phyloP scores from a whole-genome alignment of 179 eudicot genomes.

The Silene coronaria region DNA sequence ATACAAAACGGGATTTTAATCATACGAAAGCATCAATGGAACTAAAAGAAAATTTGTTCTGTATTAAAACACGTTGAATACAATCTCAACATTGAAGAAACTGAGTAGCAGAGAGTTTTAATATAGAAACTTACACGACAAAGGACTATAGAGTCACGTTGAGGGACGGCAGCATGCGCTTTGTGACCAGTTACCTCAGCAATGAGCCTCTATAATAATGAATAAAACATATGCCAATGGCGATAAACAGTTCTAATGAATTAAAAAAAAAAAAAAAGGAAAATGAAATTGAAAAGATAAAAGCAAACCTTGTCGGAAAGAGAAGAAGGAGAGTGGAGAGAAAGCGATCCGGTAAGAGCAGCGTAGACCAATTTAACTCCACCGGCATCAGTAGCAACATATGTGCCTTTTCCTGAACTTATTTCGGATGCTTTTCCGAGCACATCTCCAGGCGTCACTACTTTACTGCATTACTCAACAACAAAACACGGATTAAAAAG shows the following conservation, averaged over 20 bases:
- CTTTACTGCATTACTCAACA: not conserved
- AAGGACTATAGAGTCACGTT: constrained; percentile 73
- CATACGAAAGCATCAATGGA: not conserved
- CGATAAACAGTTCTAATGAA: too few species aligned
- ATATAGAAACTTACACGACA: constrained; percentile 59
- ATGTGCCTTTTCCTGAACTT: constrained; percentile 69
- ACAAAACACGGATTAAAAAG: not conserved
- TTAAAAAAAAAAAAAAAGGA: too few species aligned
- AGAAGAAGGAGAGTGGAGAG: constrained; percentile 37
- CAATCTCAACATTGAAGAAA: not conserved
- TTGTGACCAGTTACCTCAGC: constrained; percentile 92
- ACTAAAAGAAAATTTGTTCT: not conserved
- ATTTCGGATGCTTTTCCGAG: constrained; percentile 58
- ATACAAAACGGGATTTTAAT: not conserved
- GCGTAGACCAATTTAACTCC: constrained; percentile 57
- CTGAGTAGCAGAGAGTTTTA: not conserved
- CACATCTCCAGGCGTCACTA: constrained; percentile 86
- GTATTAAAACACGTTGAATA: not conserved
- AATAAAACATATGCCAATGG: not conserved
- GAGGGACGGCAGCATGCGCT: constrained; percentile 88
- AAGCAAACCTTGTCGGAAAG: constrained; percentile 56
- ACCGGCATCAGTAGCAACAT: constrained; percentile 36
- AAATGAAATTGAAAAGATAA: not conserved
- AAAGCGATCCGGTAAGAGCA: constrained; percentile 58
- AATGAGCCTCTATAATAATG: constrained; percentile 49